Conservation (phyloP, 2,329 filamentous ascomycete species). For the Aspergillus persii region DNA sequence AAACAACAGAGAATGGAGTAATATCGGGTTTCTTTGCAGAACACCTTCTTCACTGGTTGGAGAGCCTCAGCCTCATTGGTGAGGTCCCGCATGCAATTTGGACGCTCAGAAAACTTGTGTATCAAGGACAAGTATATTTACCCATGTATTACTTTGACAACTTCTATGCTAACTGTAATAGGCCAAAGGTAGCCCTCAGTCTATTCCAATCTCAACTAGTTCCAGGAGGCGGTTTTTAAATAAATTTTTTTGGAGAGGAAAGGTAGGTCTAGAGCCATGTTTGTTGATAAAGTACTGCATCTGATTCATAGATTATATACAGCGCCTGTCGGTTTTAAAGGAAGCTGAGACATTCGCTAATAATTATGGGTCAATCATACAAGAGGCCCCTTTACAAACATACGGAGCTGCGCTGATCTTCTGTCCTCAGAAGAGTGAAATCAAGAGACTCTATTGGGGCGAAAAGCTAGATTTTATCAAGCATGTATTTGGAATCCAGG, state of each 20-base stretch:
- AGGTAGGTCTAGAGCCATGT: too few relatives aligned
- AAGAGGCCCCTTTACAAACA: slow-evolving; percentile 6
- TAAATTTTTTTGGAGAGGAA: too few relatives aligned
- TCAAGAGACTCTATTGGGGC: neutral
- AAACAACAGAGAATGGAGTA: neutral
- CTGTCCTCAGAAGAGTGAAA: neutral
- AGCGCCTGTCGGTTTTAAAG: slow-evolving; percentile 4
- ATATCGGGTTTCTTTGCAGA: slow-evolving; percentile 1
- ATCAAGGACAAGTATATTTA: neutral
- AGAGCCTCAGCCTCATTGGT: slow-evolving; percentile 1
- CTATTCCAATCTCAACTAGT: neutral
- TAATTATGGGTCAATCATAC: neutral
- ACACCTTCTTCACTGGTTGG: slow-evolving; percentile 5
- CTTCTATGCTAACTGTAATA: too few relatives aligned
- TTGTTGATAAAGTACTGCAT: too few relatives aligned
- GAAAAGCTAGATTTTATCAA: neutral
- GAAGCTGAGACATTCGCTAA: slow-evolving; percentile 5
- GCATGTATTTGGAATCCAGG: neutral
- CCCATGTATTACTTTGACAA: too few relatives aligned
- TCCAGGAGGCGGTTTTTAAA: too few relatives aligned
- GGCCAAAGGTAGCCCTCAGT: too few relatives aligned
- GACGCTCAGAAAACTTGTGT: neutral
- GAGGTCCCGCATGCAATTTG: slow-evolving; percentile 1
- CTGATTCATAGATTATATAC: too few relatives aligned
- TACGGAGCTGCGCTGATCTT: slow-evolving; percentile 4